Conservation (phyloP, 2,329 filamentous ascomycete species). For the Nannizziopsis barbatae region DNA sequence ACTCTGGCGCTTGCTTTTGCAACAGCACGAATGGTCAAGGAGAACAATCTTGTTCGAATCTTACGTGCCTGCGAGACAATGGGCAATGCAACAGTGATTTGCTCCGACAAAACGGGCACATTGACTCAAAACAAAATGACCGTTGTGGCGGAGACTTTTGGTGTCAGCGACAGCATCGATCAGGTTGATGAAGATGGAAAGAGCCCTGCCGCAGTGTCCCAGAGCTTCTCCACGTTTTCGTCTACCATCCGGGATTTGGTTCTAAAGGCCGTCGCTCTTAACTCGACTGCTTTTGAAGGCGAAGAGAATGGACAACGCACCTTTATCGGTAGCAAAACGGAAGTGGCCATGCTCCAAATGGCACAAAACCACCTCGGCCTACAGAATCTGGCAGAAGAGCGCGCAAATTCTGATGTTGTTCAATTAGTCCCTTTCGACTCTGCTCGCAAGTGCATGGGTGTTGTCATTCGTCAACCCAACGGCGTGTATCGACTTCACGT, state of each 20-base stretch:
- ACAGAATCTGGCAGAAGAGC: slow-evolving; percentile 50
- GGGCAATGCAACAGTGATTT: slow-evolving; percentile 69
- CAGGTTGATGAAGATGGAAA: slow-evolving; percentile 22
- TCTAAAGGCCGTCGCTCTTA: slow-evolving; percentile 34
- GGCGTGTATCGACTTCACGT: slow-evolving; percentile 37
- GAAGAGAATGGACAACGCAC: slow-evolving; percentile 53
- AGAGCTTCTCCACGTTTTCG: slow-evolving; percentile 26
- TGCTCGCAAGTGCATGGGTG: slow-evolving; percentile 54
- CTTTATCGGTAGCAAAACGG: slow-evolving; percentile 67
- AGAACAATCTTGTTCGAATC: slow-evolving; percentile 66
- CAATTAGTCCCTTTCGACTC: slow-evolving; percentile 69
- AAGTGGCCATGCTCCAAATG: slow-evolving; percentile 61
- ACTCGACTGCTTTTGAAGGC: slow-evolving; percentile 65
- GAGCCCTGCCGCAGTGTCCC: slow-evolving; percentile 19
- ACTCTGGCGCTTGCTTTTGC: slow-evolving; percentile 66
- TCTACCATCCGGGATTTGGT: slow-evolving; percentile 28
- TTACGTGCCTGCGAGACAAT: slow-evolving; percentile 70
- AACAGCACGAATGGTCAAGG: slow-evolving; percentile 63
- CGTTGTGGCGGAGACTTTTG: slow-evolving; percentile 60
- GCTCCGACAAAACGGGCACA: slow-evolving; percentile 69
- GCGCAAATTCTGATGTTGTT: slow-evolving; percentile 48
- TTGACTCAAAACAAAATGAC: slow-evolving; percentile 67
- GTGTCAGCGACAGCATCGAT: slow-evolving; percentile 47
- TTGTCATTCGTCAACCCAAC: slow-evolving; percentile 33
- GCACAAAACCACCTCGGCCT: slow-evolving; percentile 57